A percentile compares a stretch with the other conserved stretches of the same genome.
Evolutionary conservation across 129 eudicot genomes (phyloP).

Genomic region (Gnaphalium uliginosum): DNA sequence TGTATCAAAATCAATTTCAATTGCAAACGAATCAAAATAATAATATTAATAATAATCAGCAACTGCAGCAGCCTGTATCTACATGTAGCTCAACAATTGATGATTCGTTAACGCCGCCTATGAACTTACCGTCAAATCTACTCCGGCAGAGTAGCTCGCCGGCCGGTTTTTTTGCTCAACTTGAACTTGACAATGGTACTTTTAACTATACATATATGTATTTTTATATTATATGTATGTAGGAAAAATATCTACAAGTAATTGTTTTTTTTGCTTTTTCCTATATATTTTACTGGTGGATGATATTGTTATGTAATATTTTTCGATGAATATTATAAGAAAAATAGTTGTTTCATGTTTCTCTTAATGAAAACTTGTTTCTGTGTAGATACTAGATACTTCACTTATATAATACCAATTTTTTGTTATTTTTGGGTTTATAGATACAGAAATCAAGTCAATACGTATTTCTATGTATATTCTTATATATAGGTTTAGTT

Average conservation of each 20-base stretch:
- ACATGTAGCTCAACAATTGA: conserved; percentile 31
- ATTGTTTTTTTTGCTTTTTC: too few relatives aligned
- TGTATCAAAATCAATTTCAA: conserved; percentile 41
- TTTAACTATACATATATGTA: background rate
- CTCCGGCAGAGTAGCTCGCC: conserved; percentile 75
- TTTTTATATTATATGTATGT: background rate
- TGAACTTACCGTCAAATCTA: conserved; percentile 40
- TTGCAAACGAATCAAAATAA: conserved; percentile 31
- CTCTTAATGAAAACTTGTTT: too few relatives aligned
- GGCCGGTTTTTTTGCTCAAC: conserved; percentile 66
- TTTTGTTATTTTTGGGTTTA: background rate
- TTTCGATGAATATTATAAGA: background rate
- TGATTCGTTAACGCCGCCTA: conserved; percentile 14
- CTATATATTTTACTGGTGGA: too few relatives aligned
- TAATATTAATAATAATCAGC: background rate
- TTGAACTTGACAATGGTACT: conserved; percentile 65
- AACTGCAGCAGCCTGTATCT: background rate
- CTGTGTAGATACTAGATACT: too few relatives aligned
- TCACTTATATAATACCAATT: background rate
- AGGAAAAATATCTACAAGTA: too few relatives aligned
- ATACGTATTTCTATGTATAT: too few relatives aligned
- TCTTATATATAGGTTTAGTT: too few relatives aligned
- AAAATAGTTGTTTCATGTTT: too few relatives aligned
- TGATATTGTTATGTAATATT: too few relatives aligned
- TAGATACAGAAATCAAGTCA: background rate